Evolutionary conservation across 441 rosid genomes (phyloP), one percentile per base, ranked within the genome.

Genomic region (Adansonia gregorii): DNA sequence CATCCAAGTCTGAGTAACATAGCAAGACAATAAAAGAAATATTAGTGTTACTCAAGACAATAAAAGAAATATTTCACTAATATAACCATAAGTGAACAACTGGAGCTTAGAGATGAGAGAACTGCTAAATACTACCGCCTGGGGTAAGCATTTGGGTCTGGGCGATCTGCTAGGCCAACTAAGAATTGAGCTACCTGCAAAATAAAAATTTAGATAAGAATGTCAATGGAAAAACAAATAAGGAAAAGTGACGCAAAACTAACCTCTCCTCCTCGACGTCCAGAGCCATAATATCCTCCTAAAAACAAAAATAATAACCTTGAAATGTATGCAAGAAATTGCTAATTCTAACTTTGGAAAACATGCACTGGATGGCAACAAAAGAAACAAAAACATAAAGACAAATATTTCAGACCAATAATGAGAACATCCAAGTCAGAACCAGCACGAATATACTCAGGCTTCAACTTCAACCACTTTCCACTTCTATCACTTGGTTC

Each of bases 261-360:
- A 20, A 92, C 97, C 94, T 94, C 98, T 52, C 99, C 98, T 76
- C 99, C 99, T 78, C 61, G 99, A 73, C 97, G 97, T 52, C 99
- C 99, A 72, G 99, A 94, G 77, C 99, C 99, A 85, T 94, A 93
- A 79, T 96, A 96, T 73, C 99, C 99, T 78, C 99, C 99, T 96
- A 79, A 64, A 67, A 81, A 49, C 65, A 77, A 72, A 68, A 35
- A 81, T 48, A 22, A 56, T 45, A 51, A 75, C 20, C 71, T 58
- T 27, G 46, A 79, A 58, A 31, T 56, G 61, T 35, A 51, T 17
- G 20, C 54, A 51, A 27, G 24, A 55, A 74, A 71, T 59, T 15
- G 27, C 79, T 60, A 22, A 72, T 58, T 19, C 48, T 24, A 63
- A 75, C 12, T 65, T 61, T 9, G 35, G 75, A 58, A 39, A 58